Evolutionary conservation across 495 filamentous ascomycete genomes (phyloP), one percentile per base, ranked within the genome.

Genomic region (Podospora pseudocomata): DNA sequence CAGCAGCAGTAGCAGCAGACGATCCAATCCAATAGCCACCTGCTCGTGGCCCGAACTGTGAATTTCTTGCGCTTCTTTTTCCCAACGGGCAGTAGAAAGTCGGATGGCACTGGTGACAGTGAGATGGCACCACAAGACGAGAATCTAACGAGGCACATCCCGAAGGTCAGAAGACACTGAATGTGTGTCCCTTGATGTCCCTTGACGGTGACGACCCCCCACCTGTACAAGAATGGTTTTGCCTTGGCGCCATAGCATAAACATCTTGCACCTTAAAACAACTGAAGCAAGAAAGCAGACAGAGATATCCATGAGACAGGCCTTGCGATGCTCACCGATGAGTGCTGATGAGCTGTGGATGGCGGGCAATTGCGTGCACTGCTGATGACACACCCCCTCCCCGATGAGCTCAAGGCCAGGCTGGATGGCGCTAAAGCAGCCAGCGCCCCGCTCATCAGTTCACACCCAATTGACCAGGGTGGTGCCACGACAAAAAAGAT

Each of bases 401-500:
- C 49, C 6, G 39, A 57, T 32, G 49, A 55, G 49, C 44, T 20
- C 65, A 26, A 44, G 65, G 53, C 30, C 53, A 15, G 69, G 71
- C 68, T 68, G 66, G 67, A 67, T 72, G 68, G 65, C 71, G 69
- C 69, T 67, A 73, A 73, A 68, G 67, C 55, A 55, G 32, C 39
- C 34, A 57, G 67, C 23, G 58, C 71, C 72, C 75, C 71, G 73
- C 71, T 34, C 66, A 65, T 58, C 56, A 58, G 68, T 68, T 71
- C 70, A 72, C 70, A 1, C 23, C 23, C 23, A 72, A 73, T 70
- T 65, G 70, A 72, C 72, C 69, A 73, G 68, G 69, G 71, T 77
- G 75, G 75, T 77, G 75, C 74, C 75, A 77, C 75, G 70, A 49
- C 39, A 7, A 76, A 64, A 69, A 7, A 76, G 65, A 69, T 70